phyloP scores from a whole-genome alignment of 1,284 basidiomycete species.

The Pseudozyma flocculosa region DNA sequence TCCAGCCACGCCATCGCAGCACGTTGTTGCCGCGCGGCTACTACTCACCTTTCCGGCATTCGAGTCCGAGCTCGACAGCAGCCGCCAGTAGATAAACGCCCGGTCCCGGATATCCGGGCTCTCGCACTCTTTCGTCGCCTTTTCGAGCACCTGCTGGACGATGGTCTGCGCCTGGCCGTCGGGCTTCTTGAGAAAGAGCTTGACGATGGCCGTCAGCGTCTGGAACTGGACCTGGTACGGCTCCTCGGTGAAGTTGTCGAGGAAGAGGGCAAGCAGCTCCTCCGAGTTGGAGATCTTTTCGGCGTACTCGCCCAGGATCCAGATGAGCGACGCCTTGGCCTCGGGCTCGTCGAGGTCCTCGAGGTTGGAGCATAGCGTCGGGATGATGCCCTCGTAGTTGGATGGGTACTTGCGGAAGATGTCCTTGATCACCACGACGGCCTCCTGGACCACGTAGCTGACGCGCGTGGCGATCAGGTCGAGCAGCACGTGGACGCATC shows the following conservation, averaged over 20 bases:
- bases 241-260: slow-evolving; percentile 90
- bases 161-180: slow-evolving; percentile 79
- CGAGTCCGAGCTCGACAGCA: slow-evolving; percentile 82
- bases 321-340: slow-evolving; percentile 94
- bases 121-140: slow-evolving; percentile 94
- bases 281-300: slow-evolving; percentile 95
- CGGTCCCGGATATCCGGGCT: slow-evolving; percentile 94
- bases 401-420: slow-evolving; percentile 98
- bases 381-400: slow-evolving; percentile 94
- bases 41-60: slow-evolving; percentile 79
- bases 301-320: slow-evolving; percentile 98
- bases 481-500: slow-evolving; percentile 89
- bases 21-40: no score
- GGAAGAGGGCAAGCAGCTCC: slow-evolving; percentile 84
- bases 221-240: slow-evolving; percentile 93
- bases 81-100: slow-evolving; percentile 94
- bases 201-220: slow-evolving; percentile 91
- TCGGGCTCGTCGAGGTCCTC: slow-evolving; percentile 97
- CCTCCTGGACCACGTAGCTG: slow-evolving; percentile 96
- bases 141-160: slow-evolving; percentile 84
- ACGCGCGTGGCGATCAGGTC: slow-evolving; percentile 89
- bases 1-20: no score
- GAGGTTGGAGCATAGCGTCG: slow-evolving; percentile 87
- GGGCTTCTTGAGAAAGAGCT: slow-evolving; percentile 91
- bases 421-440: slow-evolving; percentile 98